phyloP scores from a whole-genome alignment of 305 asterid genomes.

The Solanum hybrid region DNA sequence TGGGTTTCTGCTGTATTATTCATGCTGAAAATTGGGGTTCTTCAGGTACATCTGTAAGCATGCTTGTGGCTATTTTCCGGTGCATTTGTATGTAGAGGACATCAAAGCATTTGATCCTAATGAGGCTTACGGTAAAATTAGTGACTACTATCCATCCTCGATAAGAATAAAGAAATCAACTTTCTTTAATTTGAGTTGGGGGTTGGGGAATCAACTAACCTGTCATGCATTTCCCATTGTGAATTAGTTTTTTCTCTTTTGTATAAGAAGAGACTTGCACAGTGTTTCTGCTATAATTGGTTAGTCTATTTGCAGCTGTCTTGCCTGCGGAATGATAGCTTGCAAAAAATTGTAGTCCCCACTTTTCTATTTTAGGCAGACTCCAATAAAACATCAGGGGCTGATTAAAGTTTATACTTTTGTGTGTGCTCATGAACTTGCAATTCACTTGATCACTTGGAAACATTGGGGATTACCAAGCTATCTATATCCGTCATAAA shows the following conservation, averaged over 20 bases:
- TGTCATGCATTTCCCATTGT: no score
- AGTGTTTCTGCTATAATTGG: background rate
- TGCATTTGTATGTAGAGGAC: conserved; percentile 78
- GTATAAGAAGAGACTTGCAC: background rate
- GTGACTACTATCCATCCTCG: background rate
- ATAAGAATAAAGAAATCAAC: no score
- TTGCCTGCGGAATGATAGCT: background rate
- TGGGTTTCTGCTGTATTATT: background rate
- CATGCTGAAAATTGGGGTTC: background rate
- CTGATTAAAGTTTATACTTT: background rate
- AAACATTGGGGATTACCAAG: background rate
- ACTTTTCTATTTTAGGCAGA: background rate
- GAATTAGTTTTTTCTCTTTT: background rate
- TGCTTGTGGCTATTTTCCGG: conserved; percentile 86
- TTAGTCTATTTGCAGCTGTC: background rate
- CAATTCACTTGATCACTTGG: background rate
- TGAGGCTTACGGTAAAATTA: conserved; percentile 69
- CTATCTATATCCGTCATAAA: background rate
- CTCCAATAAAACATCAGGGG: background rate
- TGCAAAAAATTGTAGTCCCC: background rate
- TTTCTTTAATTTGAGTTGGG: background rate
- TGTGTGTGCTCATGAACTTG: background rate
- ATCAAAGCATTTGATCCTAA: conserved; percentile 89
- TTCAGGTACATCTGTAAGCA: conserved; percentile 89
- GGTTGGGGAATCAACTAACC: background rate